Base-by-base conservation (phyloP, 2,329 filamentous ascomycete species). In the Penicillium verrucosum region DNA sequence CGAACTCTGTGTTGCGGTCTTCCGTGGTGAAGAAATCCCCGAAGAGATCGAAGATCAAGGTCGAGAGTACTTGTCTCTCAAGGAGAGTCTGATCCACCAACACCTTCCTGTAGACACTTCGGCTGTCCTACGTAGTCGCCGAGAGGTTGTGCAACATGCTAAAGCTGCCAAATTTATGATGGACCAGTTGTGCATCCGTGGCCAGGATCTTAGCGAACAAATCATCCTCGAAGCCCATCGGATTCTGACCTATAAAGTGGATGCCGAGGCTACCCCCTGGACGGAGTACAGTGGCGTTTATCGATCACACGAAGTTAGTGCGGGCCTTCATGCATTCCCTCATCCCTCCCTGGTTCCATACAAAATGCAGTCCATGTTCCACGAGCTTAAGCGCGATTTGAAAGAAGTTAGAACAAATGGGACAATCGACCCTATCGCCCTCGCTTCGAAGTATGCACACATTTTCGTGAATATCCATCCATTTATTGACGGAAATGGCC, bases 401-500 rank as follows among this genome's bases (percentile, higher is more conserved):
- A 40, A 43, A 37, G 10, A 52, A 25, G 47, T 32, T n/a, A 27
- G 7, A 3, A 38, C 11, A n/a, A 21, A n/a, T 7, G 23, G 36
- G 4, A 30, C 6, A 3, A 45, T 60, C 14, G 58, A 58, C 29
- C 46, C 50, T n/a, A 37, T 54, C 29, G 42, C 37, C 18, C 18
- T 58, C 6, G 45, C 56, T 4, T 46, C 47, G 10, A 58, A 56
- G 36, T 56, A 56, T 34, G n/a, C 51, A 0, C 51, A 58, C 9
- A 43, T 50, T 0, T 53, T 60, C 18, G 38, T 52, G 21, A 53
- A 55, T 9, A 55, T 58, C n/a, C 55, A 47, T 29, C 55, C 56
- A 6, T 58, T 58, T 32, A 32, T 23, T 30, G 36, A 49, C 7
- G 37, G 47, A 1, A 41, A 41, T 5, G 34, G 36, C n/a, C 11